These are phyloP conservation scores for Colletotrichum sp. DNA, from an alignment of 2,329 filamentous ascomycete species.

Conservation along the genomic window DNA sequence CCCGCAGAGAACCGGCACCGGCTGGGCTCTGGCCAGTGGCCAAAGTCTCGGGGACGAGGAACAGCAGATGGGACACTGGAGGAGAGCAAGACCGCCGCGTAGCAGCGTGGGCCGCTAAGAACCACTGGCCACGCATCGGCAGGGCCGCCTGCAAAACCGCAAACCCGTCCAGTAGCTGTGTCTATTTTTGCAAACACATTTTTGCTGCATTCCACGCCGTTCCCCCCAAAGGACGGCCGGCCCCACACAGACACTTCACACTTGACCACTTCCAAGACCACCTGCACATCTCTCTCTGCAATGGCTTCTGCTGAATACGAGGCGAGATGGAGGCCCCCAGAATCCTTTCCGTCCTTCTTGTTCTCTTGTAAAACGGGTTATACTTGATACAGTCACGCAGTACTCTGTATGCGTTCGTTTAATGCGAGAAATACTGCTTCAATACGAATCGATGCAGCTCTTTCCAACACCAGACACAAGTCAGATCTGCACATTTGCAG, in stretches of 20 bases:
- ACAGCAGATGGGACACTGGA: too few species aligned
- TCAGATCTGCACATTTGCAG: not conserved
- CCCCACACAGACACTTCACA: not conserved
- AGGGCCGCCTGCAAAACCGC: not conserved
- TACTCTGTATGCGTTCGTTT: not conserved
- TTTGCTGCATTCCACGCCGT: not conserved
- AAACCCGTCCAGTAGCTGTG: conserved; percentile 8
- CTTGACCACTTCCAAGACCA: not conserved
- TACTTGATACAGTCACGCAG: not conserved
- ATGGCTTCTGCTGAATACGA: conserved; percentile 12
- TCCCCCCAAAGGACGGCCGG: not conserved
- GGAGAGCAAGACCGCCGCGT: not conserved
- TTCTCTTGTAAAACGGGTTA: not conserved
- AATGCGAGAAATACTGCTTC: not conserved
- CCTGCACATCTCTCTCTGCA: not conserved
- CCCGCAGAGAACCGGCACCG: not conserved
- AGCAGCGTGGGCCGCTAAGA: not conserved
- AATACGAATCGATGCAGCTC: not conserved
- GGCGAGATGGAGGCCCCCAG: not conserved
- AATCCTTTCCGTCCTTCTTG: not conserved
- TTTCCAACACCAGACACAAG: not conserved
- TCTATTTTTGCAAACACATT: conserved; percentile 14
- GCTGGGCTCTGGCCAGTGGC: not conserved
- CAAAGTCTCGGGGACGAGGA: not conserved
- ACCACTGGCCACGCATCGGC: not conserved